Conservation (phyloP, 2,329 filamentous ascomycete genomes). For the Epichloe scottii region DNA sequence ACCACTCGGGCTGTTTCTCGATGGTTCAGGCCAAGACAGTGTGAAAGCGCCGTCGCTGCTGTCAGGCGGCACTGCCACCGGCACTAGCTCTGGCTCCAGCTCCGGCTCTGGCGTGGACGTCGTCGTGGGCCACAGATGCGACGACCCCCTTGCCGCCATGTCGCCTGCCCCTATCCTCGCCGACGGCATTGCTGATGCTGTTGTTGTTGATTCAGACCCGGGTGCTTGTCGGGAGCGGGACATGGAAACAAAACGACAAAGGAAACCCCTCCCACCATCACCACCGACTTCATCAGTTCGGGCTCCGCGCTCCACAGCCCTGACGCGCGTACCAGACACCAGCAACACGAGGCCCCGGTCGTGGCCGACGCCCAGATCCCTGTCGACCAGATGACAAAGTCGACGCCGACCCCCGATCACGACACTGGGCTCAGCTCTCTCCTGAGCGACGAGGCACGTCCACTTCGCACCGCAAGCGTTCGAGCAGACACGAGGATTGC, state of each 20-base stretch:
- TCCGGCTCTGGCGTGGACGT: background rate
- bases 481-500: slow-evolving; percentile 32
- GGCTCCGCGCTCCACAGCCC: slow-evolving; percentile 6
- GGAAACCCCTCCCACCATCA: background rate
- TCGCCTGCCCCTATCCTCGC: slow-evolving; percentile 7
- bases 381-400: slow-evolving; percentile 6
- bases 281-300: slow-evolving; percentile 5
- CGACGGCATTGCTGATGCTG: background rate
- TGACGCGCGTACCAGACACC: slow-evolving; percentile 7
- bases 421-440: slow-evolving; percentile 5
- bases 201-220: background rate
- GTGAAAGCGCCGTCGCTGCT: background rate
- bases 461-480: slow-evolving; percentile 24
- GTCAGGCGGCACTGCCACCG: background rate
- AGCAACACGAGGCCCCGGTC: slow-evolving; percentile 7
- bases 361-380: slow-evolving; percentile 2
- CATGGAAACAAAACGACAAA: background rate
- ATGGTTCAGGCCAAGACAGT: background rate
- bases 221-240: background rate
- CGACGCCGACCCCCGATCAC: slow-evolving; percentile 4
- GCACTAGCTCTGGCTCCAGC: background rate
- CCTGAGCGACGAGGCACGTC: slow-evolving; percentile 9
- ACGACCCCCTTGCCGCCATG: slow-evolving; percentile 5
- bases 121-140: background rate
- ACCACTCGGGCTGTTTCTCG: slow-evolving; percentile 10